Conservation (phyloP, 1,139 yeast species). For the Hyphopichia pseudoburtonii region DNA sequence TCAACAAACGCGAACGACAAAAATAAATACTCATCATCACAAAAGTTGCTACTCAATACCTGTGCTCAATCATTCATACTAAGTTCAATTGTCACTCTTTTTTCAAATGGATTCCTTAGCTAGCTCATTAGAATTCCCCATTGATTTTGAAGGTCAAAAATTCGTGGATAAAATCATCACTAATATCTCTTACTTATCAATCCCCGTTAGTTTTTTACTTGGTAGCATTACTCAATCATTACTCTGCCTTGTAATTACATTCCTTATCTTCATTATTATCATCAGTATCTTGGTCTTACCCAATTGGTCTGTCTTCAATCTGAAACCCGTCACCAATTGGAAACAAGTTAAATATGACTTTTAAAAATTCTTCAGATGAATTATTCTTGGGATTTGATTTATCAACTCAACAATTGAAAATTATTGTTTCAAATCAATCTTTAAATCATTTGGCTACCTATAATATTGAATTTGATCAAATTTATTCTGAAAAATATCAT, state of each 20-base stretch:
- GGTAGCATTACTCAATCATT: conserved; percentile 50
- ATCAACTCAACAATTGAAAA: conserved; percentile 86
- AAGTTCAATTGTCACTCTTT: background rate
- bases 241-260: conserved; percentile 31
- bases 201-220: conserved; percentile 36
- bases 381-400: conserved; percentile 76
- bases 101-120: conserved; percentile 1
- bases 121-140: conserved; percentile 47
- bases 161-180: conserved; percentile 29
- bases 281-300: conserved; percentile 48
- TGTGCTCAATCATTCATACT: background rate
- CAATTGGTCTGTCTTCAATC: conserved; percentile 55
- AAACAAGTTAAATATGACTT: conserved; percentile 28
- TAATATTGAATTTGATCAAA: conserved; percentile 71
- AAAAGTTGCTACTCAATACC: background rate
- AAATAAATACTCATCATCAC: too few species aligned
- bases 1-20: too few species aligned
- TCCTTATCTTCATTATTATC: conserved; percentile 33
- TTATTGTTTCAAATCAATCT: conserved; percentile 59
- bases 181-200: conserved; percentile 18
- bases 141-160: conserved; percentile 63
- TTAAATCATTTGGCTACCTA: conserved; percentile 57
- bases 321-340: conserved; percentile 43
- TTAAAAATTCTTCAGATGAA: conserved; percentile 14
- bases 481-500: conserved; percentile 53